Base-by-base conservation (phyloP, 2,329 filamentous ascomycete species). In the Cyanodermella asteris region DNA sequence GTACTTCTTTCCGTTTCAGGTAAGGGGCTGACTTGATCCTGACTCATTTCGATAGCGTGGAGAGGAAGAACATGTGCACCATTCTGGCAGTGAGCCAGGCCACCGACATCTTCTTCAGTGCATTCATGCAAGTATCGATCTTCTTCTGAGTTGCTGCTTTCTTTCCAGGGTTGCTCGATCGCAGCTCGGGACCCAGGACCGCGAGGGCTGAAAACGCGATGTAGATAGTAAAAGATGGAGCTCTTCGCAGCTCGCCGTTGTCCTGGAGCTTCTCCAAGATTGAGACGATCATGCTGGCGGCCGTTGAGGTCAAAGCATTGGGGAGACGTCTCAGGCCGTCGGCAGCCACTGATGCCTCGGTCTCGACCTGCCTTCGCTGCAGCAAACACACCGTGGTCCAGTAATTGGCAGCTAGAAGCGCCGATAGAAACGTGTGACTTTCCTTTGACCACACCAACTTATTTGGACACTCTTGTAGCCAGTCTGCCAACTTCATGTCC, bases 151-250 rank as follows among this genome's bases (percentile, higher is more conserved):
- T 93, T 10, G 80, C 76, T 32, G 78, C 68, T 19, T 93, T 78
- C 19, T 94, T 75, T 0, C 76, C 74, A 9, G 81, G 81, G n/a
- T 91, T 74, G 0, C 80, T 81, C 1, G 84, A 93, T 24, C 81
- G 71, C 75, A 93, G 91, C 49, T 94, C 84, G 46, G 94, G 94
- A 9, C 94, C 84, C 40, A 94, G 87, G 84, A 97, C 94, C 42
- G 94, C 94, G 25, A 94, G 61, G 1, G 87, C 87, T 1, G 87
- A 94, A 50, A 97, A 97, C 34, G 94, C 54, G 44, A 78, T 91
- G 51, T 94, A 94, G 10, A 94, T 82, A 43, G 93, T 78, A 42
- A 94, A 94, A 0, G 87, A 87, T 2, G 87, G 87, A 7, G 81
- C 90, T 41, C 76, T 94, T 23, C 74, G 72, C 15, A 94, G 61